phyloP scores from a whole-genome alignment of 2,329 filamentous ascomycete species.

The Hymenoscyphus infarciens region DNA sequence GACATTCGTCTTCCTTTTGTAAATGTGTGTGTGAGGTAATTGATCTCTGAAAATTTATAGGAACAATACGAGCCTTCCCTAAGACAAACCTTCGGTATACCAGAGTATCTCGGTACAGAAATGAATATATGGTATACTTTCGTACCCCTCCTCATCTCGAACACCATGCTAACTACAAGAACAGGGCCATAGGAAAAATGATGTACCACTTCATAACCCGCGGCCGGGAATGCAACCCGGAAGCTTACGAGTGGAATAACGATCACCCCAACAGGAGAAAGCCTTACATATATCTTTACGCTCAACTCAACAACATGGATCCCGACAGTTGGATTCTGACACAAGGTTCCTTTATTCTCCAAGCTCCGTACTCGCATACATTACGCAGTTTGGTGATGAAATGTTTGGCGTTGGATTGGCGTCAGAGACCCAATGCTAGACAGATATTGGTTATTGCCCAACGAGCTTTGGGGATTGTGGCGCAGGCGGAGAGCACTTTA shows the following conservation, averaged over 20 bases:
- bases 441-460: not conserved
- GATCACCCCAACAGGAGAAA: not conserved
- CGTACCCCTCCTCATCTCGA: not conserved
- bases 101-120: not conserved
- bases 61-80: not conserved
- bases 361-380: not conserved
- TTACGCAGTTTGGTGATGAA: not conserved
- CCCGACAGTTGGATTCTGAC: not conserved
- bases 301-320: not conserved
- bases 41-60: not conserved
- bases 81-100: not conserved
- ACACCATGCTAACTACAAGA: not conserved
- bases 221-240: not conserved
- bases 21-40: not conserved
- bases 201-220: not conserved
- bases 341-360: not conserved
- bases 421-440: not conserved
- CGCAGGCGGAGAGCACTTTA: not conserved
- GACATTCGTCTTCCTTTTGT: not conserved
- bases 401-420: not conserved
- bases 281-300: not conserved
- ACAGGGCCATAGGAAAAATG: not conserved
- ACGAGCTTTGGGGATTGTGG: not conserved
- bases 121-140: not conserved
- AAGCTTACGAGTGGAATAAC: not conserved